phyloP scores from a whole-genome alignment of 352 stramenopile species.

The Phytophthora pluvialis region DNA sequence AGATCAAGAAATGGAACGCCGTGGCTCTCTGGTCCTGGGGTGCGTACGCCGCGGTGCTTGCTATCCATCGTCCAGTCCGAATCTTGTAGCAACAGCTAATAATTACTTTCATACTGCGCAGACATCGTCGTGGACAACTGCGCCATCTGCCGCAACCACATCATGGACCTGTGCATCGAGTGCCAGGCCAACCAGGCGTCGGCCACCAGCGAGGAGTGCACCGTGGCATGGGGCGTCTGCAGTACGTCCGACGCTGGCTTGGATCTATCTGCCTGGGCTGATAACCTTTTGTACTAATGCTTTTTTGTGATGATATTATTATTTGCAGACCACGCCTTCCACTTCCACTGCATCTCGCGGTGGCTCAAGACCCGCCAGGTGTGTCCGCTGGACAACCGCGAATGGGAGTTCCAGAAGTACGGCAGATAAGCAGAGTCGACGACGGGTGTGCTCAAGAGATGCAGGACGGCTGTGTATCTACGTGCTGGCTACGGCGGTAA shows the following conservation, averaged over 20 bases:
- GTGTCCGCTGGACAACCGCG: conserved; percentile 99
- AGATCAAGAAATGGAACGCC: conserved; percentile 99
- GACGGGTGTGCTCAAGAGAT: conserved; percentile 12
- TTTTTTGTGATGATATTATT: conserved; percentile 17
- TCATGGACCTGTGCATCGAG: conserved; percentile 99
- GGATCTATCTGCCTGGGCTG: not conserved
- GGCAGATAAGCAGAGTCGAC: conserved; percentile 61
- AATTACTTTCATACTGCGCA: conserved; percentile 32
- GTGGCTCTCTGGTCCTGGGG: conserved; percentile 99
- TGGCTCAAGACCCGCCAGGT: conserved; percentile 99
- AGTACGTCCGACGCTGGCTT: conserved; percentile 54
- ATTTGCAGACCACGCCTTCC: conserved; percentile 97
- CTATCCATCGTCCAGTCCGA: not conserved
- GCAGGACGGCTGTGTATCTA: not conserved
- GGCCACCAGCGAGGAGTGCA: conserved; percentile 88
- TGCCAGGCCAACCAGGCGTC: conserved; percentile 96
- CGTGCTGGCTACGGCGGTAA: not conserved
- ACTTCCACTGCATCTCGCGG: conserved; percentile 99
- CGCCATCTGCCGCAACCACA: conserved; percentile 99
- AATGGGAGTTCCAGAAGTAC: conserved; percentile 99
- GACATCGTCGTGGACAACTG: conserved; percentile 92
- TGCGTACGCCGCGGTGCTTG: conserved; percentile 33
- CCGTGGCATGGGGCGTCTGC: conserved; percentile 87
- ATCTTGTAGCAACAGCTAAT: conserved; percentile 27
- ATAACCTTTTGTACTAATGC: conserved; percentile 5